Conservation (phyloP, 164 flowering plant genomes). For the Nelumbo lutea region DNA sequence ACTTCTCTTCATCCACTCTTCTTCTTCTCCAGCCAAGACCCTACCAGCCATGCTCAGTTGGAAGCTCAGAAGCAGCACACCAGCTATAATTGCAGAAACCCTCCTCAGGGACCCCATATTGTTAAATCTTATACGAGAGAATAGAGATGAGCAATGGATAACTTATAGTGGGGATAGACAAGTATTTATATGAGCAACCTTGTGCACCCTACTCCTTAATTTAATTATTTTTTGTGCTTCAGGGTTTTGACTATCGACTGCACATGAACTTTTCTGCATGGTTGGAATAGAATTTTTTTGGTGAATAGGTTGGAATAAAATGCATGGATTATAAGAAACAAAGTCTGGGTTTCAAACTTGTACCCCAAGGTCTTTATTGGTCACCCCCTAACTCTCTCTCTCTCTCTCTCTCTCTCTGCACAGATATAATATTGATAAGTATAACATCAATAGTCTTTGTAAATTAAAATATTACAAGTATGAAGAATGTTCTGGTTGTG, state of each 20-base stretch:
- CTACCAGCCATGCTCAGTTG: constrained; percentile 13
- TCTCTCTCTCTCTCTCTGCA: no score
- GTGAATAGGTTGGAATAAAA: background rate
- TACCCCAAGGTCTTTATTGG: background rate
- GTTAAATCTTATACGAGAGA: no score
- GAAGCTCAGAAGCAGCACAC: constrained; percentile 5
- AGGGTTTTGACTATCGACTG: constrained; percentile 12
- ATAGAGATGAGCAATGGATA: background rate
- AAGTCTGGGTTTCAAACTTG: background rate
- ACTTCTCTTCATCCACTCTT: constrained; percentile 3
- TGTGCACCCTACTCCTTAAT: background rate
- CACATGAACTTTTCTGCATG: no score
- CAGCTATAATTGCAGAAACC: constrained; percentile 5
- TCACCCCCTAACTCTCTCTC: background rate
- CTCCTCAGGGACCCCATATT: constrained; percentile 3
- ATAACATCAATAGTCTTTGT: no score
- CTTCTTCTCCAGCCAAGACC: constrained; percentile 11
- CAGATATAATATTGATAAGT: no score
- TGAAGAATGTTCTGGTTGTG: no score
- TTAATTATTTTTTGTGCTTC: background rate
- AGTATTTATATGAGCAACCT: constrained; percentile 1
- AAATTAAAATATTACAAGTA: no score
- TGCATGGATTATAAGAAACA: no score
- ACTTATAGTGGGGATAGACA: background rate
- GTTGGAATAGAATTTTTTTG: background rate